These are phyloP conservation scores for Sarocladiaceae sp. DNA, from an alignment of 2,329 filamentous ascomycete species.

Conservation along the genomic window DNA sequence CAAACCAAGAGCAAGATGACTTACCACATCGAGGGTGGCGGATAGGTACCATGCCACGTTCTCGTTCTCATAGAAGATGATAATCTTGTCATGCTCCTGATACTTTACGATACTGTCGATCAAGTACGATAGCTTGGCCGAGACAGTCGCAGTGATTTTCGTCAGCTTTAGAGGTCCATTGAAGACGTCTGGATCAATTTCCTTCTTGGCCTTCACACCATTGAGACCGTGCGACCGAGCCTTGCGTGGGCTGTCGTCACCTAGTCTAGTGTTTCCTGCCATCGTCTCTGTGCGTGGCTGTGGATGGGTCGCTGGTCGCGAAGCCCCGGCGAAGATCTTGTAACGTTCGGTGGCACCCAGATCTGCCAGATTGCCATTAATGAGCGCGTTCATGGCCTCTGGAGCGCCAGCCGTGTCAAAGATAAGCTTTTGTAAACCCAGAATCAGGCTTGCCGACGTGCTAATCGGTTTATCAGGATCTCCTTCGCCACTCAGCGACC, in stretches of 20 bases:
- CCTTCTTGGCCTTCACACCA: conserved; percentile 15
- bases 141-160: conserved; percentile 69
- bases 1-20: no score
- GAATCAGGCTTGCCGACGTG: conserved; percentile 44
- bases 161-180: conserved; percentile 49
- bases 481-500: conserved; percentile 55
- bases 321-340: conserved; percentile 20
- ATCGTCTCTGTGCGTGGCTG: conserved; percentile 17
- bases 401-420: conserved; percentile 37
- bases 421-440: conserved; percentile 46
- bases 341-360: conserved; percentile 31
- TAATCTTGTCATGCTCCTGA: conserved; percentile 71
- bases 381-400: conserved; percentile 38
- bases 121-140: conserved; percentile 82
- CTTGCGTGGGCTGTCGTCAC: conserved; percentile 28
- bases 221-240: conserved; percentile 24
- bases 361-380: conserved; percentile 39
- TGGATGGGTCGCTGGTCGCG: conserved; percentile 10
- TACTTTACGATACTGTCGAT: conserved; percentile 64
- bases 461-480: conserved; percentile 41
- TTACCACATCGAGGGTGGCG: conserved; percentile 67
- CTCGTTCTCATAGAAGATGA: conserved; percentile 87
- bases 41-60: conserved; percentile 83
- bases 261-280: conserved; percentile 38
- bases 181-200: conserved; percentile 18